Base-by-base conservation (phyloP, 768 basidiomycete species). In the Phaeolepiota aurea region DNA sequence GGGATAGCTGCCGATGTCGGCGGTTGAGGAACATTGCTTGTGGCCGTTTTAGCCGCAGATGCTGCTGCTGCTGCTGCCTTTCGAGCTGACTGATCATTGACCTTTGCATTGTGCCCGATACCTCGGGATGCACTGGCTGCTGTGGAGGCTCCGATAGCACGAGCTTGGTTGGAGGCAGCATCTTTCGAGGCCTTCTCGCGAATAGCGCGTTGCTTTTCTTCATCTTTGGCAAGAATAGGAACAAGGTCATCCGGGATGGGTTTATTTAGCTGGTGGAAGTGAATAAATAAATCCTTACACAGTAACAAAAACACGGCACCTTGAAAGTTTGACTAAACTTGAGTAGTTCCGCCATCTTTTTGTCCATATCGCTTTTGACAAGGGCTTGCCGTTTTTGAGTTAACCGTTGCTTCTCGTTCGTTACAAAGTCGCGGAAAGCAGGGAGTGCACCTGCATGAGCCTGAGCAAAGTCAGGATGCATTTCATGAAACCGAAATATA, bases 311-410 rank as follows among this genome's bases (percentile, higher is more conserved):
- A 15, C 32, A 20, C 50, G 71, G 34, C 34, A 92, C 93, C 78
- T 96, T 94, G 81, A 99, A 99, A 50, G 64, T 83, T 60, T 87
- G 75, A 48, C 89, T 90, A 63, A 97, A 99, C 62, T 87, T 87
- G 57, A 92, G 75, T 25, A 98, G 69, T 32, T 98, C 94, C 7
- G 90, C 86, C 69, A 96, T 79, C 46, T 87, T 81, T 56, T 87
- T 88, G 61, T 98, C 91, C 79, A 93, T 87, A 58, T 97, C 93
- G 53, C 74, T 86, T 73, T 92, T 93, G 38, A 81, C 78, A 33
- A 93, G 63, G 11, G 85, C 82, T 53, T 90, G 87, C 59, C 87
- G 79, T 74, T 93, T 94, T 65, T 90, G 84, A 33, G 87, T 84
- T 43, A 96, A 63, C 38, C 87, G 76, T 54, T 96, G 86, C 57